A percentile compares a stretch with the other conserved stretches of the same genome.
phyloP scores from a whole-genome alignment of 2,329 filamentous ascomycete genomes.

The Pyrenophora graminea region DNA sequence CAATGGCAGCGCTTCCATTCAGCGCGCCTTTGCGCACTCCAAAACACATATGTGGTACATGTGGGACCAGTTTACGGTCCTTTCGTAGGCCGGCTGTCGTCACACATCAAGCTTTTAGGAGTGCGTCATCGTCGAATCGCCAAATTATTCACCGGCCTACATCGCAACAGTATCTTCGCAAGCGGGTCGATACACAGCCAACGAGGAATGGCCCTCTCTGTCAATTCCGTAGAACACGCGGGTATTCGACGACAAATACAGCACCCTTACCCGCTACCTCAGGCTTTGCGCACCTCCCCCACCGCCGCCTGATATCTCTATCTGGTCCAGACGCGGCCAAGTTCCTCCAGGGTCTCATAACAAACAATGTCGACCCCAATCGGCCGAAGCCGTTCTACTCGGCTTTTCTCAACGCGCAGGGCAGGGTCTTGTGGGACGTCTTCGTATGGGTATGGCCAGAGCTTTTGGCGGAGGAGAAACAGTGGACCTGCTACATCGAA shows the following conservation, averaged over 20 bases:
- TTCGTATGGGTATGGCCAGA: constrained; percentile 70
- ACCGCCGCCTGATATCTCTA: constrained; percentile 78
- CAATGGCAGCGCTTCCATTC: constrained; percentile 18
- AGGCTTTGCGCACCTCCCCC: constrained; percentile 63
- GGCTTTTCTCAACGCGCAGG: constrained; percentile 80
- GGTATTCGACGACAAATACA: neutral
- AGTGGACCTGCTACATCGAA: constrained; percentile 75
- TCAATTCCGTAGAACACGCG: neutral
- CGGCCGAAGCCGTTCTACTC: constrained; percentile 61
- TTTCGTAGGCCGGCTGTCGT: constrained; percentile 7
- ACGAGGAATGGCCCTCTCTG: neutral
- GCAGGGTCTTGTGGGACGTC: constrained; percentile 83
- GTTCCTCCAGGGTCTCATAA: constrained; percentile 88
- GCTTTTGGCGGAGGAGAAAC: constrained; percentile 30
- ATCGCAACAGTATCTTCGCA: constrained; percentile 33
- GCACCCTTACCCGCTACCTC: constrained; percentile 31
- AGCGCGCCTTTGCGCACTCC: constrained; percentile 1
- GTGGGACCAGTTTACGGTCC: constrained; percentile 12
- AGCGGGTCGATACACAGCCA: neutral
- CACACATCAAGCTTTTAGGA: constrained; percentile 11
- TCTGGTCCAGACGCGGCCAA: constrained; percentile 77
- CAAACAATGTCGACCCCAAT: constrained; percentile 66
- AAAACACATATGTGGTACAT: constrained; percentile 29
- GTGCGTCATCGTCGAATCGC: constrained; percentile 12
- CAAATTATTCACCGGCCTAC: constrained; percentile 1